Percentiles rank a stretch among this genome's conserved stretches.
Evolutionary conservation across 495 filamentous ascomycete genomes (phyloP).

Genomic region (Baudoinia panamericana): DNA sequence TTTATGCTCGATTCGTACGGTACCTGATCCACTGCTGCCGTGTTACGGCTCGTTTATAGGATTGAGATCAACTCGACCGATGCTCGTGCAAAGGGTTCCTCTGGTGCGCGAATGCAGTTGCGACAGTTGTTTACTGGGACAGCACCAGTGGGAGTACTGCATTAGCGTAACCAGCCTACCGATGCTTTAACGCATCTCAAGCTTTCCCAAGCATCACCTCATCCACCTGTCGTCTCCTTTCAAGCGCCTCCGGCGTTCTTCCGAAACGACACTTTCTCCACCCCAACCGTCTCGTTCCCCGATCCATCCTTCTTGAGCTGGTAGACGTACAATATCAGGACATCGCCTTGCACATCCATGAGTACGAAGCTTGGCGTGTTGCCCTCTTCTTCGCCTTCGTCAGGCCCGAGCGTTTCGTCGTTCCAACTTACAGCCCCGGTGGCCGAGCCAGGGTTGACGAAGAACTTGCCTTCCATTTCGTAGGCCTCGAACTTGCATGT

Average conservation of each 20-base stretch:
- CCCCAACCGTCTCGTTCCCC: conserved; percentile 80
- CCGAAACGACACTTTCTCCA: conserved; percentile 96
- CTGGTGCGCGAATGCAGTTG: too few species aligned
- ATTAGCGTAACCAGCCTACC: too few species aligned
- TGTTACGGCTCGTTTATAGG: too few species aligned
- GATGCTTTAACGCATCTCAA: not conserved
- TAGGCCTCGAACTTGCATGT: conserved; percentile 96
- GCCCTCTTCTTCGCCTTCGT: conserved; percentile 63
- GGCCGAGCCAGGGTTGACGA: conserved; percentile 93
- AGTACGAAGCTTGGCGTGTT: conserved; percentile 90
- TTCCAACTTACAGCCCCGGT: conserved; percentile 72
- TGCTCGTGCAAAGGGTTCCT: too few species aligned
- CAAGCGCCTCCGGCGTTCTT: conserved; percentile 42
- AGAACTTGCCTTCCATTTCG: conserved; percentile 97
- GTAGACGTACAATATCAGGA: conserved; percentile 94
- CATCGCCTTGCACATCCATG: conserved; percentile 99
- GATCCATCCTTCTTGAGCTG: conserved; percentile 82
- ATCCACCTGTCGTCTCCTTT: conserved; percentile 1
- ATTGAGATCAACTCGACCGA: too few species aligned
- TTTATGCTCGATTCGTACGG: too few species aligned
- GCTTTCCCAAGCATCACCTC: conserved; percentile 1
- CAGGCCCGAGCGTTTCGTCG: conserved; percentile 53
- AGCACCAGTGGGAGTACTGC: too few species aligned
- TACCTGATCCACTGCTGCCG: too few species aligned
- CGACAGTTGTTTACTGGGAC: too few species aligned